phyloP scores from a whole-genome alignment of 352 stramenopile species.

The Saprolegnia parasitica region DNA sequence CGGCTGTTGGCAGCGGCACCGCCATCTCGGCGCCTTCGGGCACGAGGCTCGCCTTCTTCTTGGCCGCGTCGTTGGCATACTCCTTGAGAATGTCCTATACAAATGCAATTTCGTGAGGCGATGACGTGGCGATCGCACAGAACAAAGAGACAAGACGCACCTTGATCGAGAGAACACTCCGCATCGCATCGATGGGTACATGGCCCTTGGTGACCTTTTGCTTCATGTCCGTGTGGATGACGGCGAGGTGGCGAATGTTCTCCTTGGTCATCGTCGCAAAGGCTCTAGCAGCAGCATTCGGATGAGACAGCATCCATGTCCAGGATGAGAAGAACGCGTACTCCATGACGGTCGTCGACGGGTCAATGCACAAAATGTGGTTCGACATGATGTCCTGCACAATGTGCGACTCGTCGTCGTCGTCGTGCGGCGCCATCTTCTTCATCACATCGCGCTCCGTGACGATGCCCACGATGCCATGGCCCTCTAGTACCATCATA shows the following conservation, averaged over 20 bases:
- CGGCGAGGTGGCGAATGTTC: constrained; percentile 76
- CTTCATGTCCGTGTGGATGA: constrained; percentile 72
- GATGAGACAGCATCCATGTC: not conserved
- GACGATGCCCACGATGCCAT: constrained; percentile 74
- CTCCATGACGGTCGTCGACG: constrained; percentile 75
- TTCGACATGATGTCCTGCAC: constrained; percentile 81
- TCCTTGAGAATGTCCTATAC: constrained; percentile 27
- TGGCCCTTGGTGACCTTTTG: constrained; percentile 66
- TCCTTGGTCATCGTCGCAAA: constrained; percentile 85
- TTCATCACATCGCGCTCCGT: constrained; percentile 78
- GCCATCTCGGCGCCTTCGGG: not conserved
- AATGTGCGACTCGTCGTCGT: constrained; percentile 37
- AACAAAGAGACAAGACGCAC: constrained; percentile 18
- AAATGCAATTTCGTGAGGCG: too few relatives aligned
- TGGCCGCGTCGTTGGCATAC: constrained; percentile 24
- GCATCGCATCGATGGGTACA: constrained; percentile 78
- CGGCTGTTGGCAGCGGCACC: not conserved
- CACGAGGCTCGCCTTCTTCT: constrained; percentile 7
- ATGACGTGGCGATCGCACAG: not conserved
- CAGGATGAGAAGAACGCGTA: constrained; percentile 32
- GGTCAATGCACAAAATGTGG: constrained; percentile 82
- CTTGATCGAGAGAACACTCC: constrained; percentile 80
- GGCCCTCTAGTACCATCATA: constrained; percentile 34
- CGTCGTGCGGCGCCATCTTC: constrained; percentile 55
- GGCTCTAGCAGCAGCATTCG: constrained; percentile 37